Evolutionary conservation across 164 flowering plant genomes (phyloP).

Genomic region (Piper betle): DNA sequence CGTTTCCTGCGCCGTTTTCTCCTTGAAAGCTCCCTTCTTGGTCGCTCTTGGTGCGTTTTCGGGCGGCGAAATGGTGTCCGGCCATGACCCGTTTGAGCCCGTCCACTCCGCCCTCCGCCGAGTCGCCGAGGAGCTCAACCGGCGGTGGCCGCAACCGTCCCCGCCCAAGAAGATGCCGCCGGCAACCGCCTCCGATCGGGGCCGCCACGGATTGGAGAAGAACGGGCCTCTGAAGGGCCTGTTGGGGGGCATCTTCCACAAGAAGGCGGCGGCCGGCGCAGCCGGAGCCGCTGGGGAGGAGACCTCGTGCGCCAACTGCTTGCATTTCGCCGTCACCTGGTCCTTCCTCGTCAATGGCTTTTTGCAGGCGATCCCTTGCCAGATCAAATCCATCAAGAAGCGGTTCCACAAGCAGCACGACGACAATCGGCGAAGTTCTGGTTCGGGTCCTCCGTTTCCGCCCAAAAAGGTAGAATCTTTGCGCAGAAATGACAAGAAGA

Average conservation of each 20-base stretch:
- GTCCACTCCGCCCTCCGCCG: slow-evolving; percentile 29
- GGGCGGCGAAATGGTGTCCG: slow-evolving; percentile 4
- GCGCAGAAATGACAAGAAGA: slow-evolving; percentile 3
- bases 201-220: slow-evolving; percentile 21
- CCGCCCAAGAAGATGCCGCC: too few relatives aligned
- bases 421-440: slow-evolving; percentile 8
- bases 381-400: slow-evolving; percentile 45
- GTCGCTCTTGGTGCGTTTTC: not conserved
- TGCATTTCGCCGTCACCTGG: slow-evolving; percentile 65
- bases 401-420: slow-evolving; percentile 28
- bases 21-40: too few relatives aligned
- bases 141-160: slow-evolving; percentile 13
- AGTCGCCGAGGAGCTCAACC: slow-evolving; percentile 60
- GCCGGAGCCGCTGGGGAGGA: slow-evolving; percentile 12
- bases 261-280: slow-evolving; percentile 1
- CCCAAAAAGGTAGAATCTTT: not conserved
- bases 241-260: slow-evolving; percentile 34
- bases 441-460: slow-evolving; percentile 7
- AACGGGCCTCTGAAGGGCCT: slow-evolving; percentile 36
- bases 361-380: slow-evolving; percentile 46
- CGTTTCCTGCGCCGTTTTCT: not conserved
- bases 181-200: too few relatives aligned
- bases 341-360: slow-evolving; percentile 44
- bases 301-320: slow-evolving; percentile 47
- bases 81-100: slow-evolving; percentile 42